Base-by-base conservation (phyloP, 2,329 filamentous ascomycete species). In the Colletotrichum liaoningense region DNA sequence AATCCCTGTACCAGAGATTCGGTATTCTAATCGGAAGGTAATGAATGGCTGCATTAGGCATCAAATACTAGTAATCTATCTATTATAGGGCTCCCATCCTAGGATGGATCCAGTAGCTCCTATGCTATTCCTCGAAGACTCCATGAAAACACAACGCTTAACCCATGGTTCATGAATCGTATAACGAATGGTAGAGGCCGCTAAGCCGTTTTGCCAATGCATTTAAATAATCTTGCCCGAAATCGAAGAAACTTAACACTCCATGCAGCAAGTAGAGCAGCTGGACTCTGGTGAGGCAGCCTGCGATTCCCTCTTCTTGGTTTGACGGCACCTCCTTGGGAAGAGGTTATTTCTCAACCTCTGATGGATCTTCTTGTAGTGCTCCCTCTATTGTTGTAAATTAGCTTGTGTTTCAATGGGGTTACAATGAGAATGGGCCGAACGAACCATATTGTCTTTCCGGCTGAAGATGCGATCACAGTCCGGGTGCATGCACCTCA, bases 321-420 rank as follows among this genome's bases (percentile, higher is more conserved):
- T 42, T 5, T 49, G 52, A 9, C 65, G 69, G 52, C 69, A 72
- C 19, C 52, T 59, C 22, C 52, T 38, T 5, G 69, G 65, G 52
- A 69, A 63, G 26, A 72, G 38, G 22, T 69, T 72, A 16, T 69
- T 72, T 22, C 65, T 57, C n/a, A 54, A 30, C 30, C 58, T 65
- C 54, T 72, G 65, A n/a, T 72, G 69, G 16, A 72, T 72, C 58
- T 72, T 72, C n/a, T 69, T 72, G 52, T 69, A 72, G 30, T 72
- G 69, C 24, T 72, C 65, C 24, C 65, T 72, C 69, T 72, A 14
- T 22, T 11, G 16, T 16, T 4, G 4, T 1, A 16, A 0, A 16
- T 62, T n/a, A 62, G 56, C 33, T 19, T 46, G 7, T 3, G 62
- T 38, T 8, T 8, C 7, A n/a, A 49, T n/a, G 4, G 22, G 30